Percentiles rank a stretch among this genome's conserved stretches.
phyloP scores from a whole-genome alignment of 2,329 filamentous ascomycete genomes.

The Lasiodiplodia citricola region DNA sequence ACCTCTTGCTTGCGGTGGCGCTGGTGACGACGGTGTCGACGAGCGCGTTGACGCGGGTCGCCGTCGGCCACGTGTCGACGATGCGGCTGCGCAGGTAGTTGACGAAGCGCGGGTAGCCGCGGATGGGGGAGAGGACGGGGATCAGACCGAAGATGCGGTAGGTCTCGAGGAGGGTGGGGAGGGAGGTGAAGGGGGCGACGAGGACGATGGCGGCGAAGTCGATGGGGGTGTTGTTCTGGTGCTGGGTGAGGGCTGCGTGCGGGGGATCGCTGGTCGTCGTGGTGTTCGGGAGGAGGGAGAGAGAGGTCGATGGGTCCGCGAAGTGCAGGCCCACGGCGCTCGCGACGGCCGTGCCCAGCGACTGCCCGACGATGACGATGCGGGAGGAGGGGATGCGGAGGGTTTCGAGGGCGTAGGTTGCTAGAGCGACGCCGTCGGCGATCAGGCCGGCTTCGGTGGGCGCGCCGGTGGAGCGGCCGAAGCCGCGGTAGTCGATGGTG shows the following conservation, averaged over 20 bases:
- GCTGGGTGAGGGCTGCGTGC: neutral
- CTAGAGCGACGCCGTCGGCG: slow-evolving; percentile 58
- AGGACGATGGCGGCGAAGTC: slow-evolving; percentile 82
- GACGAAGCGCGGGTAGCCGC: slow-evolving; percentile 68
- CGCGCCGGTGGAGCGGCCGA: slow-evolving; percentile 58
- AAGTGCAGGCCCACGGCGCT: slow-evolving; percentile 76
- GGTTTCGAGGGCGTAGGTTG: slow-evolving; percentile 59
- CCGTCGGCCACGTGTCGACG: slow-evolving; percentile 82
- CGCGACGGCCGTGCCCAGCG: slow-evolving; percentile 69
- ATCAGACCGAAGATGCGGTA: slow-evolving; percentile 81
- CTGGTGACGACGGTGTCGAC: slow-evolving; percentile 47
- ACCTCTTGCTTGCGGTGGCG: no score
- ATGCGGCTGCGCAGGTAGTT: slow-evolving; percentile 66
- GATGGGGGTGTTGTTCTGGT: neutral
- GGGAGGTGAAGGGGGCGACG: slow-evolving; percentile 76
- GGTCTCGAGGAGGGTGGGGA: slow-evolving; percentile 73
- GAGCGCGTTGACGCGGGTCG: slow-evolving; percentile 66
- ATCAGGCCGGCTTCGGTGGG: slow-evolving; percentile 63
- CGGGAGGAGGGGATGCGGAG: slow-evolving; percentile 59
- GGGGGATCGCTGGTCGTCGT: slow-evolving; percentile 26
- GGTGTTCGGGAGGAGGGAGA: slow-evolving; percentile 30
- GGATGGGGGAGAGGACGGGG: slow-evolving; percentile 78
- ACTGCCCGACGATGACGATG: slow-evolving; percentile 66
- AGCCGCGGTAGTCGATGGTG: slow-evolving; percentile 67
- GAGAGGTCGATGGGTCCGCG: slow-evolving; percentile 44